Evolutionary conservation across 2,329 filamentous ascomycete species (phyloP), one percentile per base, ranked within the genome.

Genomic region (Torrubiella hemipterigena): DNA sequence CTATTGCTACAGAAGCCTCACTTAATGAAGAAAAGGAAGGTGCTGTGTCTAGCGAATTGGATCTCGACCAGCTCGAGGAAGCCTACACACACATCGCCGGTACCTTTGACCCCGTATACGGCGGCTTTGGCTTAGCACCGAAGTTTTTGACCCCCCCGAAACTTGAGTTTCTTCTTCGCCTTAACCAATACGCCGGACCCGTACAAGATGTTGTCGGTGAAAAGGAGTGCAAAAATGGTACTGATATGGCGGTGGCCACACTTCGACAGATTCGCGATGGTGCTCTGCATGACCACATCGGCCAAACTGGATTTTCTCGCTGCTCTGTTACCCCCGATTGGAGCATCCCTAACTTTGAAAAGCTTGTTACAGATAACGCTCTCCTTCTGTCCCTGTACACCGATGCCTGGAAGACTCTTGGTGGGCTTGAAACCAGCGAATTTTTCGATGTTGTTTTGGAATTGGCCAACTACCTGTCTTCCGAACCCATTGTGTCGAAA

Each of bases 261-360:
- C 59, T 98, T 29, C 70, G 81, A 23, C 76, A 75, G 36, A 91
- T 96, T 11, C 57, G 62, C 3, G 60, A 68, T 30, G 63, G 70
- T 30, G 67, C 65, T 5, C 44, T 76, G 38, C 57, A 65, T 31
- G 71, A 76, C 36, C 71, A 75, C 34, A 49, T 75, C 7, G 67
- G 67, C 2, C 61, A 59, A 2, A 49, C 49, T 6, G 71, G 71
- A 4, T 74, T 75, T 42, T 59, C 66, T 21, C 73, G 89, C 31
- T 95, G 93, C 51, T 93, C 85, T 11, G 81, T 93, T 7, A 96
- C 89, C 0, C 64, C 76, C 11, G 83, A 96, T 55, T 98, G 91
- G 91, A 83, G 81, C 39, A 63, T 96, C 28, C 91, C 91, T 9
- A 87, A 94, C 52, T 98, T 96, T 45, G 91, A 98, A 60, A 96